phyloP scores from a whole-genome alignment of 345 rosid species.

The Citrus australasica region DNA sequence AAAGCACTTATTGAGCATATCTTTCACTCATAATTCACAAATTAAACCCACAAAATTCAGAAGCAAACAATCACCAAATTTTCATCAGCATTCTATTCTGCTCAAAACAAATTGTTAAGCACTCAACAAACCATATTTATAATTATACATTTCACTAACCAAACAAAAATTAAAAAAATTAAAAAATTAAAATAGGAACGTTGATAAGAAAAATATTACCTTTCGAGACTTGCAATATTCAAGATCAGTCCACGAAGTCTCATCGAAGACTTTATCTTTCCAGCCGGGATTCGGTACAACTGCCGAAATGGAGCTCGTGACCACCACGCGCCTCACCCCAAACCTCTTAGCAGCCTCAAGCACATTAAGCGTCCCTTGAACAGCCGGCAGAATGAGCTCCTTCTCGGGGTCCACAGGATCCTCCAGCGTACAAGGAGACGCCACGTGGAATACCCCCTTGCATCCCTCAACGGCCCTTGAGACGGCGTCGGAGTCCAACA shows the following conservation, averaged over 20 bases:
- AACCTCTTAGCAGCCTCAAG: constrained; percentile 53
- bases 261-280: constrained; percentile 40
- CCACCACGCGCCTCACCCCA: constrained; percentile 66
- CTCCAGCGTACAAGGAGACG: constrained; percentile 79
- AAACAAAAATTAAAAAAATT: background rate
- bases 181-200: background rate
- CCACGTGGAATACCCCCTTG: constrained; percentile 82
- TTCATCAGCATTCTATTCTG: background rate
- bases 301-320: constrained; percentile 81
- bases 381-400: constrained; percentile 72
- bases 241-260: constrained; percentile 80
- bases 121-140: no score
- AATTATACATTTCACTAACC: background rate
- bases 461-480: constrained; percentile 60
- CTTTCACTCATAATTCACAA: background rate
- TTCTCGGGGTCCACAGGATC: constrained; percentile 55
- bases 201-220: constrained; percentile 19
- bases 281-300: constrained; percentile 71
- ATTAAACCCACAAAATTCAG: background rate
- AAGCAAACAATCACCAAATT: background rate
- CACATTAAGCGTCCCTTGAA: constrained; percentile 72
- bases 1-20: background rate
- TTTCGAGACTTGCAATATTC: constrained; percentile 60
- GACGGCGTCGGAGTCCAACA: constrained; percentile 55
- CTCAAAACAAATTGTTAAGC: background rate